Conservation (phyloP, 169 alveolate species). For the Theileria parva region DNA sequence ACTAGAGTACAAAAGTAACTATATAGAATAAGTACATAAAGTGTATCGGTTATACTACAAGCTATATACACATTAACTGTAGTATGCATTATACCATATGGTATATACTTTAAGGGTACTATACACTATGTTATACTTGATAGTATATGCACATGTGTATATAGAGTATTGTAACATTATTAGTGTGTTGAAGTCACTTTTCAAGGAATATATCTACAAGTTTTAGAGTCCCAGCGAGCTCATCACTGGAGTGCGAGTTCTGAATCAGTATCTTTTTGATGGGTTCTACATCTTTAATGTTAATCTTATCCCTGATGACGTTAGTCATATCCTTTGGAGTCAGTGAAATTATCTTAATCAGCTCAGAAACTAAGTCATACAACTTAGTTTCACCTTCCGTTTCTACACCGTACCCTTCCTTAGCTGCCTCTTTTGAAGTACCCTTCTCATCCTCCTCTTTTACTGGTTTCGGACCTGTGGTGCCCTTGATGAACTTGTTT, state of each 20-base stretch:
- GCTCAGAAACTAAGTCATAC: not conserved
- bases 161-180: too few species aligned
- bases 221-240: not conserved
- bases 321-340: not conserved
- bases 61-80: too few species aligned
- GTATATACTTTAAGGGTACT: too few species aligned
- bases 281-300: not conserved
- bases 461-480: not conserved
- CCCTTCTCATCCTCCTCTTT: too few species aligned
- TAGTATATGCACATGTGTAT: too few species aligned
- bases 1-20: too few species aligned
- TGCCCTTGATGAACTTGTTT: not conserved
- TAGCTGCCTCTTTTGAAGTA: not conserved
- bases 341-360: not conserved
- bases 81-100: too few species aligned
- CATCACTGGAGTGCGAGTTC: not conserved
- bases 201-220: not conserved
- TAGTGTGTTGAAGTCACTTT: not conserved
- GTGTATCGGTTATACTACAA: too few species aligned
- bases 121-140: too few species aligned
- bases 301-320: not conserved
- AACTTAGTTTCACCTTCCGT: not conserved
- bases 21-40: too few species aligned
- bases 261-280: not conserved
- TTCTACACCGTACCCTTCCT: not conserved